Evolutionary conservation across 2,329 filamentous ascomycete species (phyloP), one percentile per base, ranked within the genome.

Genomic region (Lecanicillium sp.): DNA sequence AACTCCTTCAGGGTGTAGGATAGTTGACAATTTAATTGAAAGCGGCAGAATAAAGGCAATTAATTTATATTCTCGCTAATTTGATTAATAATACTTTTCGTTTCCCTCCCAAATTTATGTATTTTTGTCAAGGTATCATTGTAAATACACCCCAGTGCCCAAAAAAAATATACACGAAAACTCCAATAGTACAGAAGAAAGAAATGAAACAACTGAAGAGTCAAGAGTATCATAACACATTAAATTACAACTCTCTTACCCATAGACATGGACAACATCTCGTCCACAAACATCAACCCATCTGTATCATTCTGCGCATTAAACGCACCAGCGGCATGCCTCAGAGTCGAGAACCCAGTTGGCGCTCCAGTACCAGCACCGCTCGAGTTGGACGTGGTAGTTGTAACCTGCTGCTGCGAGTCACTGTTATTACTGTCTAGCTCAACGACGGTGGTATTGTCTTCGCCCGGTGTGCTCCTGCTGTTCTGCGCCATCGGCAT

Each of bases 261-360:
- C 45, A 50, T 47, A n/a, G 42, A 43, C 2, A 51, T 35, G 8
- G 45, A 33, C 9, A 51, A 38, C 39, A 51, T 34, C 33, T 51
- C 40, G 29, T 51, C 47, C 9, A 51, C 45, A 33, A 48, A 51
- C 1, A 38, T 42, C 12, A 38, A 38, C 8, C 31, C 42, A 13
- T 31, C 33, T 3, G 20, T 13, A 9, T 37, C 35, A 19, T 22
- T 33, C 18, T 47, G 32, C 3, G 41, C 38, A 13, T 33, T 22
- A n/a, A 43, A 43, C 5, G 41, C 41, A 15, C 22, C 37, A 4
- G 37, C 37, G 4, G 38, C 37, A 17, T 39, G 32, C 4, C 27
- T 20, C 29, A 33, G 25, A n/a, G 27, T 33, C 12, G 33, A 25
- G 13, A 36, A 41, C 8, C 18, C 19, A 7, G 37, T 25, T 12